Percentiles rank a stretch among this genome's conserved stretches.
Evolutionary conservation across 257 asterid species (phyloP).

Genomic region (Voacanga thouarsii): DNA sequence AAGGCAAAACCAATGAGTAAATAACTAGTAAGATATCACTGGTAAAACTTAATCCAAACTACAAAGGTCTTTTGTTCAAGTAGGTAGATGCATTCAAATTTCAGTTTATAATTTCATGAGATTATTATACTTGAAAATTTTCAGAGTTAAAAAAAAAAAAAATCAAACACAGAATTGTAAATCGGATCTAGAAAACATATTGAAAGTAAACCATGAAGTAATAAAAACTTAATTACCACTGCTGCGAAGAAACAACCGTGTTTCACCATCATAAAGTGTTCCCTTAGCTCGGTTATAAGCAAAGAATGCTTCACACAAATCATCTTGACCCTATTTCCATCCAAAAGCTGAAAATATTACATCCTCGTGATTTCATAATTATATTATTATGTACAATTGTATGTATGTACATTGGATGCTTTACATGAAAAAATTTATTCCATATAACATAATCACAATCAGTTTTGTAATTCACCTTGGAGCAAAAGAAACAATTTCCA

Average conservation of each 20-base stretch:
- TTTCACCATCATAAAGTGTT: slow-evolving; percentile 96
- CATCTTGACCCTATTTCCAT: slow-evolving; percentile 91
- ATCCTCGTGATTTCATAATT: not conserved
- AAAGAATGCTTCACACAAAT: slow-evolving; percentile 86
- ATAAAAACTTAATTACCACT: slow-evolving; percentile 41
- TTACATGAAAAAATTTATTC: not conserved
- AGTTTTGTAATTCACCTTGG: slow-evolving; percentile 45
- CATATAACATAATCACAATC: not conserved
- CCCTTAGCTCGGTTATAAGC: slow-evolving; percentile 96
- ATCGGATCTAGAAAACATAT: not conserved
- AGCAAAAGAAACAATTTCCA: slow-evolving; percentile 90
- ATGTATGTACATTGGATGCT: not conserved
- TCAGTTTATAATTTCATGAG: not conserved
- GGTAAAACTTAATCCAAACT: not conserved
- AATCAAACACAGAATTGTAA: not conserved
- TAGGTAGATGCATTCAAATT: not conserved
- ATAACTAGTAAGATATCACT: not conserved
- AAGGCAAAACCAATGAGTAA: not conserved
- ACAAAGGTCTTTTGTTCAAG: not conserved
- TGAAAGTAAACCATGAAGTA: not conserved
- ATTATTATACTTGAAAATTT: not conserved
- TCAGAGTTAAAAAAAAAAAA: not conserved
- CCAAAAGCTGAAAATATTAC: slow-evolving; percentile 16
- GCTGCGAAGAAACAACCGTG: slow-evolving; percentile 80
- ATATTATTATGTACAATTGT: not conserved